Evolutionary conservation across 305 asterid species (phyloP), one percentile per base, ranked within the genome.

Genomic region (Fraxinus xanthoxyloides): DNA sequence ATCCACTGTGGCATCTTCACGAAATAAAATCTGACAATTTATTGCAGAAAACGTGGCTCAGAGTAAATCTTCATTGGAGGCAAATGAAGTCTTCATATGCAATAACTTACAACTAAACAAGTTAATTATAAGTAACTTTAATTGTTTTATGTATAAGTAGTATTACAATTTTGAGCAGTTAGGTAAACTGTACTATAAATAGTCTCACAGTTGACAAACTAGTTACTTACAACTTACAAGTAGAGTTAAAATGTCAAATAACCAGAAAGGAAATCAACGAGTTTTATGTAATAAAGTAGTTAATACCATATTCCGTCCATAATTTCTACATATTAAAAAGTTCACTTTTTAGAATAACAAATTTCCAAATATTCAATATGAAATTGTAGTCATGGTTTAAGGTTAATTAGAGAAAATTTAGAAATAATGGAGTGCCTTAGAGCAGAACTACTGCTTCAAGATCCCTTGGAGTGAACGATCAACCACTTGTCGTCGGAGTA

Each of bases 1-100:
- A 91, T 96, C 99, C 85, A 96, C 99, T 5, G 98, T 94, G 17
- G 98, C 98, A 90, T 96, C 98, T 89, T 94, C 99, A 82, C 99
- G 98, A 88, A 96, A 94, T 85, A 96, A 90, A 77, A 96, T 87
- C 99, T 96, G 76, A 48, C 72, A 78, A 83, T 85, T 78, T 28
- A 72, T 78, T 38, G 2, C 46, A 38, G 12, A 38, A 7, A 38
- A 38, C 13, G 46, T 23, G 30, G 82, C 82, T 46, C 80, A 69
- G 65, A 69, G 65, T 8, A 61, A 43, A 34, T 72, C 82, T 73
- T 38, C 30, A 21, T 70, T 43, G 80, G 30, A 77, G 79, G 75
- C 46, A 65, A 78, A 19, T 59, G 75, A 38, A 78, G 54, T 75
- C 73, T 28, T 74, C 82, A 84, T 38, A 10, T 19, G 73, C 74